These are phyloP conservation scores for Nicotiana tomentosiformis DNA, from an alignment of 257 asterid species.

Conservation along the genomic window DNA sequence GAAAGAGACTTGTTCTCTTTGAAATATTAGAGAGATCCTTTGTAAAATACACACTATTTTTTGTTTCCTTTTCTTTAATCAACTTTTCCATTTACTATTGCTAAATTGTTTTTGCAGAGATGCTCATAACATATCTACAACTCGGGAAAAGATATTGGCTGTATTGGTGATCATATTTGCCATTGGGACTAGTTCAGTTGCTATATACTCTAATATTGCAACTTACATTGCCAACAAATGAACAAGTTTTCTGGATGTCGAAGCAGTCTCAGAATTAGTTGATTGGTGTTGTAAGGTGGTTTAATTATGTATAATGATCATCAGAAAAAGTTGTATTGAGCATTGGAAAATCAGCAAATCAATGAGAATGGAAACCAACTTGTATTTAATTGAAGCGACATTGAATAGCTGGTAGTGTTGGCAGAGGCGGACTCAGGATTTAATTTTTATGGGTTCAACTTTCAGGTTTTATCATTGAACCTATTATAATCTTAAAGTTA, in stretches of 20 bases:
- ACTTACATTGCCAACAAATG: constrained; percentile 31
- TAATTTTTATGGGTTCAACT: no score
- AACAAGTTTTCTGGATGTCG: not conserved
- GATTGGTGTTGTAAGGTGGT: not conserved
- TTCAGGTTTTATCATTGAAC: no score
- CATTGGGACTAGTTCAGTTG: constrained; percentile 69
- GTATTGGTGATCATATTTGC: constrained; percentile 66
- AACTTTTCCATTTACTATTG: not conserved
- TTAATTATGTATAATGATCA: not conserved
- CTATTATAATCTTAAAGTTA: no score
- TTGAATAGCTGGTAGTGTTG: no score
- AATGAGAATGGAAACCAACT: not conserved
- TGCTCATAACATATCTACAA: constrained; percentile 49
- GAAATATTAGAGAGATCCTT: no score
- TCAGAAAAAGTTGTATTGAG: not conserved
- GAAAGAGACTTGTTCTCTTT: not conserved
- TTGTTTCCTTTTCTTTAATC: not conserved
- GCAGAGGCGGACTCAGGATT: no score
- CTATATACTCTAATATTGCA: constrained; percentile 57
- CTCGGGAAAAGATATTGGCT: constrained; percentile 61
- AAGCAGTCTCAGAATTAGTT: not conserved
- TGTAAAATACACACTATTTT: not conserved
- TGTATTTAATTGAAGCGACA: not conserved
- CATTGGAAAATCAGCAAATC: not conserved
- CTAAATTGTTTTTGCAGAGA: constrained; percentile 47